A percentile compares a stretch with the other conserved stretches of the same genome.
Conservation (phyloP, 257 asterid genomes). For the Penstemon eatonii region DNA sequence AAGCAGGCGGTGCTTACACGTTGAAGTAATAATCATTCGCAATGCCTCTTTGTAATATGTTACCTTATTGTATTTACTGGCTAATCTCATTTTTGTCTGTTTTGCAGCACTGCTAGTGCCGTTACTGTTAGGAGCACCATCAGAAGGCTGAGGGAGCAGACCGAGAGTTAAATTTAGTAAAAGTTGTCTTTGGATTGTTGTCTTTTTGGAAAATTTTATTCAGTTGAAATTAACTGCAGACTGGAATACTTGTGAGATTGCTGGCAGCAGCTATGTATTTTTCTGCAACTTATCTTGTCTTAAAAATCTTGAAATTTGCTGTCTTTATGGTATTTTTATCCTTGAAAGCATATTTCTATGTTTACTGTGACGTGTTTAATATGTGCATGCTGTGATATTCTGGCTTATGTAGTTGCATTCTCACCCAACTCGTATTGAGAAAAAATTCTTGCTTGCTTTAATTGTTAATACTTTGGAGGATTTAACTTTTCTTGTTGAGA, state of each 20-base stretch:
- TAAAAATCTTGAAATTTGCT: not conserved
- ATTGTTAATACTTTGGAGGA: not conserved
- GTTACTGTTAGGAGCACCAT: constrained; percentile 75
- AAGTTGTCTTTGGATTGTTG: not conserved
- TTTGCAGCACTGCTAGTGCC: constrained; percentile 63
- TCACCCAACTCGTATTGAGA: too few relatives aligned
- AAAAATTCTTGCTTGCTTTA: not conserved
- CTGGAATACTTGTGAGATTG: not conserved
- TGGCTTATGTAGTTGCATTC: too few relatives aligned
- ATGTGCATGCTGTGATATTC: too few relatives aligned
- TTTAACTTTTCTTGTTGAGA: too few relatives aligned
- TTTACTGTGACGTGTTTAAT: too few relatives aligned
- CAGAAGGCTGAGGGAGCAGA: constrained; percentile 74
- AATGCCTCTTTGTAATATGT: not conserved
- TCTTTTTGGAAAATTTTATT: constrained; percentile 16
- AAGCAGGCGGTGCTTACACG: constrained; percentile 73
- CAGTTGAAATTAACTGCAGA: not conserved
- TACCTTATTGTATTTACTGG: not conserved
- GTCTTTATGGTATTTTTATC: not conserved
- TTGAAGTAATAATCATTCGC: constrained; percentile 36
- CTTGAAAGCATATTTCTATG: not conserved
- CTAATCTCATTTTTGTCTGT: not conserved
- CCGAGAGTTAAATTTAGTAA: constrained; percentile 46
- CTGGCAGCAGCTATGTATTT: constrained; percentile 11
- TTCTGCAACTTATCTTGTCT: not conserved